Base-by-base conservation (phyloP, 2,329 filamentous ascomycete genomes). In the Triangularia setosa region DNA sequence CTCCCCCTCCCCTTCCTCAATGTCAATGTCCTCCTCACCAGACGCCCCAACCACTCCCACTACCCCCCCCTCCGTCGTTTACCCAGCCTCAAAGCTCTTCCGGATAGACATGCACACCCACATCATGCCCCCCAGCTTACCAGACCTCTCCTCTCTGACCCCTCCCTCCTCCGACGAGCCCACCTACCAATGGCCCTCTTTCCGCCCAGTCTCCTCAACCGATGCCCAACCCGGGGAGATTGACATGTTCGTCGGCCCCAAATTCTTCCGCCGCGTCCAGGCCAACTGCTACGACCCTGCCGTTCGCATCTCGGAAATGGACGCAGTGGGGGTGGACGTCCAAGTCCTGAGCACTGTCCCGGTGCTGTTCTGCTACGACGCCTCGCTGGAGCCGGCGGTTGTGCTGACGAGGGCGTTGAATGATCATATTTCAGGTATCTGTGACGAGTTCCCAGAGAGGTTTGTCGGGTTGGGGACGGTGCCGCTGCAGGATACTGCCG, bases 131-230 rank as follows among this genome's bases (percentile, higher is more conserved):
- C 64, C 70, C 2, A 70, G 71, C 6, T 77, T 81, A 7, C 72
- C 75, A 11, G 80, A 70, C 44, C 76, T 79, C 55, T 77, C 71
- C 62, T 77, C 78, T 66, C 80, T 82, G 58, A 79, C 80, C n/a
- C 77, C 78, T 69, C 79, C 79, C 12, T 78, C 75, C n/a, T n/a
- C n/a, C n/a, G n/a, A n/a, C 27, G 78, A 73, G 3, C 11, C 48
- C 35, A 7, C 16, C 21, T 79, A 72, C 66, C 67, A 71, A 35
- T 75, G 72, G 74, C 72, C 74, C 0, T 67, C 69, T 33, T 71
- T 75, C 66, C 69, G 67, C 24, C 71, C 70, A 1, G 63, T 68
- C 28, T 52, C 66, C 18, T 55, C 30, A 57, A 52, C 40, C 28
- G 14, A 18, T 21, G 14, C 57, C 54, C 0, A 44, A 25, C 18